Evolutionary conservation across 257 asterid genomes (phyloP), one percentile per base, ranked within the genome.

Genomic region (Schizonepeta tenuifolia): DNA sequence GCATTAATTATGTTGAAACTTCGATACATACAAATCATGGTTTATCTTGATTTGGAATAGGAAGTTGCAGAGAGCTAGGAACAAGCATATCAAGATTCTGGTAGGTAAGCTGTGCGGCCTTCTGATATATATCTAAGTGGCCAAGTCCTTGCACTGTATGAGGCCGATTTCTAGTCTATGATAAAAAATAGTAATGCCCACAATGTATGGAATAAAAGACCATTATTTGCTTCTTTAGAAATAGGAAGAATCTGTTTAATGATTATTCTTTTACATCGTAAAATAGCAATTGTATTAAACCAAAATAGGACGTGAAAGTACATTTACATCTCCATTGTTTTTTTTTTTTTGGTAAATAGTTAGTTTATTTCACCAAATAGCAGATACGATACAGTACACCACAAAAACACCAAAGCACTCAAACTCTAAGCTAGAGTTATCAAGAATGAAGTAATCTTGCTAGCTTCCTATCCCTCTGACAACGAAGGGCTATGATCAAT

Each of bases 101-200:
- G 91, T 91, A 20, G 95, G 89, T 70, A 94, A 91, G 75, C 87
- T 89, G 46, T 96, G 98, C 26, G 82, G 81, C 61, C 84, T 91
- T 72, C 82, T n/a, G 96, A 91, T 81, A 77, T 81, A 77, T 89
- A 69, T 88, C 94, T 0, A 88, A 89, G 44, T 93, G 98, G 98
- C 97, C 87, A 72, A 89, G 96, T 80, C 96, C 96, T 46, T 85
- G 91, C 75, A 77, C 94, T 49, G 68, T 87, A 31, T 93, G 82
- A 87, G 58, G 53, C 43, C 9, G 43, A 38, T 38, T 38, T 38
- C 12, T 2, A 38, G 43, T 3, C 11, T 38, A 8, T 38, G 11
- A 36, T 36, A 21, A 38, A 46, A 50, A 13, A 40, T 43, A 44
- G 59, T 41, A 21, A 49, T 63, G 35, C 40, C 17, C 26, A 22